Base-by-base conservation (phyloP, 1,284 basidiomycete genomes). In the Cutaneotrichosporon sp. region DNA sequence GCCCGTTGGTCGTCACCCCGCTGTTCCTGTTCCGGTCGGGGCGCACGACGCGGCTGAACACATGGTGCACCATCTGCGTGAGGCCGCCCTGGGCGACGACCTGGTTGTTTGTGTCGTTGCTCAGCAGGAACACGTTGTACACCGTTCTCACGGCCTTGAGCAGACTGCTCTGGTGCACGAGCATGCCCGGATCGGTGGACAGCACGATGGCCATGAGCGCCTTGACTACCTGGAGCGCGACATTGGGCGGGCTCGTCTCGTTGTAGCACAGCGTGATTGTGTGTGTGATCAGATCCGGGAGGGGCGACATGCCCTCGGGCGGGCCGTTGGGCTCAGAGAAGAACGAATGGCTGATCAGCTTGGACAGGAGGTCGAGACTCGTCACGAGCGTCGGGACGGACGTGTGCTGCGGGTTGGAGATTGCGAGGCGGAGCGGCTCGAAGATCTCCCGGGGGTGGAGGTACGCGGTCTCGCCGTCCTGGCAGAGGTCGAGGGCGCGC, bases 21-120 rank as follows among this genome's bases (percentile, higher is more conserved):
- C 26, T 38, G 34, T 32, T 35, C 34, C 25, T 42, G 29, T 22
- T 29, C n/a, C 12, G 17, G 49, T 70, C 64, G 5, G 71, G 71
- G 35, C 71, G 57, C 16, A 68, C 54, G 8, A 80, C 73, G 11
- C 93, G 82, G 8, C 86, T 81, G 72, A 97, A 97, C 50, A 97
- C 85, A 66, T 94, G 91, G 65, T 94, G 88, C 2, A 97, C 90
- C 85, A 97, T 97, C 74, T 97, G 93, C 0, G 90, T 92, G 16
- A 97, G 80, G 16, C 92, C 90, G 19, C 92, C 93, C 74, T 97
- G 93, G 9, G 93, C 93, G 25, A 97, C 90, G 76, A 89, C 90
- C 75, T 97, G 93, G 64, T 93, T 97, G 49, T 91, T 87, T 5
- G 86, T 82, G 64, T 94, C 90, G 31, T 82, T 81, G 62, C 88